These are phyloP conservation scores for Rubroshorea leprosula DNA, from an alignment of 345 rosid genomes.

Conservation along the genomic window DNA sequence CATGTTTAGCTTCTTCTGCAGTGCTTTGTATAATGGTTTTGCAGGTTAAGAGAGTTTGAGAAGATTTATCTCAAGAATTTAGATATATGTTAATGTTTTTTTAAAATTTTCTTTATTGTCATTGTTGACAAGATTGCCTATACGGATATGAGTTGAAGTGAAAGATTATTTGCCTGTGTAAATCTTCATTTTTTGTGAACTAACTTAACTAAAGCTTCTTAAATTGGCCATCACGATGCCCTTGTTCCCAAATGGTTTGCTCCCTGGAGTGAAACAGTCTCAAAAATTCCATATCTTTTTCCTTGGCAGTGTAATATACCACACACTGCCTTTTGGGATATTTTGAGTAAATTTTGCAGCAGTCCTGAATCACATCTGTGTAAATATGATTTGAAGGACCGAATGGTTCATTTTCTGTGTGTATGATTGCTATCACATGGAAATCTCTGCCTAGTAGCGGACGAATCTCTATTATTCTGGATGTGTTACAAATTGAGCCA, in stretches of 20 bases:
- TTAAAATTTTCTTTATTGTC: background rate
- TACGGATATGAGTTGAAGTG: background rate
- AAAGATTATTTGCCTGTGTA: too few species aligned
- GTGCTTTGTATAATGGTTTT: slow-evolving; percentile 1
- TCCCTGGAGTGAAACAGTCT: slow-evolving; percentile 14
- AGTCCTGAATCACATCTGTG: too few species aligned
- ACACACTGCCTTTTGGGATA: background rate
- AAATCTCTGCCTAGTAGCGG: too few species aligned
- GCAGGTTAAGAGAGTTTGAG: slow-evolving; percentile 15
- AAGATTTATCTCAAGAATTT: slow-evolving; percentile 3
- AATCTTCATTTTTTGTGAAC: background rate
- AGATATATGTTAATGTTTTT: background rate
- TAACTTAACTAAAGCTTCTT: slow-evolving; percentile 4
- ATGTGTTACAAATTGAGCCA: too few species aligned
- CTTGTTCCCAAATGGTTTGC: slow-evolving; percentile 11
- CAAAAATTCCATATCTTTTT: background rate
- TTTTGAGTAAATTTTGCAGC: background rate
- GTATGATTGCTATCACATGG: too few species aligned
- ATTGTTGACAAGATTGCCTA: background rate
- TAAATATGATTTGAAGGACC: too few species aligned
- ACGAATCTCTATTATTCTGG: too few species aligned
- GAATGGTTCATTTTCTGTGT: too few species aligned
- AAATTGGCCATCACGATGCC: slow-evolving; percentile 10
- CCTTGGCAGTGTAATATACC: background rate
- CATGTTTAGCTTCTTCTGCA: background rate